Base-by-base conservation (phyloP, 371 early-diverging fungal genomes). In the Apophysomyces elegans region DNA sequence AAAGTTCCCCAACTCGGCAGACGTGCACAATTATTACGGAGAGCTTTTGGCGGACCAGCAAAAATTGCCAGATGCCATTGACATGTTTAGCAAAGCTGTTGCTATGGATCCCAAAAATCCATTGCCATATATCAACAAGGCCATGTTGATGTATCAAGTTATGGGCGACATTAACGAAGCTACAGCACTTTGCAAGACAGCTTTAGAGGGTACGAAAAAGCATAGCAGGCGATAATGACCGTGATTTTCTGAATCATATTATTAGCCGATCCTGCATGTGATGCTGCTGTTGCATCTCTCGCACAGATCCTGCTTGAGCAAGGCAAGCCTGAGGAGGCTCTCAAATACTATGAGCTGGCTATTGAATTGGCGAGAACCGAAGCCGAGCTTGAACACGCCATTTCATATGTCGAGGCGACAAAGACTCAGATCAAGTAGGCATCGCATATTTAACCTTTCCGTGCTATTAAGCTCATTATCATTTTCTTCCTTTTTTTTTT, bases 21-120 rank as follows among this genome's bases (percentile, higher is more conserved):
- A 98, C 74, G 91, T 96, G 32, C 95, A 87, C 86, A 97, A 97
- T 85, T 98, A 97, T 80, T 94, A 95, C 65, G 98, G 96, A 72
- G 99, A 98, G 80, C 85, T 98, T 18, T 77, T 96, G 54, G 81
- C 94, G 59, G 98, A 98, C 68, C 92, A 93, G 73, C 92, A 93
- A 72, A 84, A 86, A 47, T 84, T 90, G 45, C 85, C 86, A 9
- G 91, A 94, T 66, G 93, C 95, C 7, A 75, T 84, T 63, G 85
- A 86, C 13, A 84, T 85, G 76, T 95, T 94, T 72, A 88, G 89
- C 64, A 93, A 92, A 73, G 90, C 93, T 7, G 88, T 92, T 66
- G 78, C 81, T 41, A 73, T 94, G 68, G 85, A 88, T 56, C 83
- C 88, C 18, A 80, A 81, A 50, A 93, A 91, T 71, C 95, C 97